Percentiles rank a stretch among this genome's conserved stretches.
Evolutionary conservation across 83 land plant genomes (phyloP).

Genomic region (Larix sibirica): DNA sequence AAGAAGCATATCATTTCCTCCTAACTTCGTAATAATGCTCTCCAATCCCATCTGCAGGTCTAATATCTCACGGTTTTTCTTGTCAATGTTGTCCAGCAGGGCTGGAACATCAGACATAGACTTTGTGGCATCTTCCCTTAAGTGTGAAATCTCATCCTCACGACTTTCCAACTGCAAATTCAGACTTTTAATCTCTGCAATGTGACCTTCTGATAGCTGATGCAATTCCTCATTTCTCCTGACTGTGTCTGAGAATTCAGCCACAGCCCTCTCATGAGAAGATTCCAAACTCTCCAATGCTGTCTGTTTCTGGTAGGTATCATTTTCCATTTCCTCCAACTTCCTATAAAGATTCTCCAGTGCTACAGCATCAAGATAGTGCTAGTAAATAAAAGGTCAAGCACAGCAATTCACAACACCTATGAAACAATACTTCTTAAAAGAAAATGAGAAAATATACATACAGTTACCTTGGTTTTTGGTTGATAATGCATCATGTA

Average conservation of each 20-base stretch:
- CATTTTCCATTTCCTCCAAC: conserved; percentile 31
- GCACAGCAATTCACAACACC: not conserved
- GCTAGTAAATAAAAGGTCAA: not conserved
- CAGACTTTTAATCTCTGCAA: conserved; percentile 43
- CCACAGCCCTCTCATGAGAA: conserved; percentile 20
- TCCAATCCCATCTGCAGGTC: conserved; percentile 37
- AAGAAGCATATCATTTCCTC: conserved; percentile 25
- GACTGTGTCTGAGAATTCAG: conserved; percentile 39
- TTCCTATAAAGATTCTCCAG: not conserved
- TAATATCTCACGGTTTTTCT: conserved; percentile 21
- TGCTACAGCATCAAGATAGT: conserved; percentile 29
- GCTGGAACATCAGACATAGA: conserved; percentile 10
- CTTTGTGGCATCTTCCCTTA: conserved; percentile 29
- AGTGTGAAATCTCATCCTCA: conserved; percentile 33
- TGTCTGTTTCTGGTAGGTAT: conserved; percentile 21
- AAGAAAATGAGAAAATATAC: not conserved
- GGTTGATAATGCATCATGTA: conserved; percentile 20
- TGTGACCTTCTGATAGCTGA: conserved; percentile 24
- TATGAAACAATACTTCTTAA: not conserved
- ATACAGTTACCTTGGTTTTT: conserved; percentile 48
- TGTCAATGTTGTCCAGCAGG: conserved; percentile 23
- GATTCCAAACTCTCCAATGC: conserved; percentile 22
- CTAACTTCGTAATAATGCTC: conserved; percentile 42
- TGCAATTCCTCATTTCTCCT: conserved; percentile 30
- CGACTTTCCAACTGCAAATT: conserved; percentile 43